Percentiles rank a stretch among this genome's conserved stretches.
Conservation (phyloP, 768 basidiomycete species). For the Xanthoconium stramineum region DNA sequence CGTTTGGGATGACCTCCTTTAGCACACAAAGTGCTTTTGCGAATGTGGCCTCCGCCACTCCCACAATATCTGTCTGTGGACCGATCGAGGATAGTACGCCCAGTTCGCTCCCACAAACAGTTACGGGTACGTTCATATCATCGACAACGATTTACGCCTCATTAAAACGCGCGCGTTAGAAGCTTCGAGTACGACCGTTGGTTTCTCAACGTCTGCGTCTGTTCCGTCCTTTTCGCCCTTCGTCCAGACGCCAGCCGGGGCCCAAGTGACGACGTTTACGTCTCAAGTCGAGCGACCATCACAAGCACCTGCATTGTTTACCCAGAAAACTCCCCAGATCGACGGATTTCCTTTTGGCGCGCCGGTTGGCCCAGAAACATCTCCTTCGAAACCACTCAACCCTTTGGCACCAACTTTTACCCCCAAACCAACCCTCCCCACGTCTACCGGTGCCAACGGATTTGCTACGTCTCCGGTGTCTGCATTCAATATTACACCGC, state of each 20-base stretch:
- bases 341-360: not conserved
- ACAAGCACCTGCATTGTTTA: not conserved
- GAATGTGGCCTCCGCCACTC: not conserved
- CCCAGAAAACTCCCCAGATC: not conserved
- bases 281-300: not conserved
- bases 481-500: not conserved
- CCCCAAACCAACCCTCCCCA: not conserved
- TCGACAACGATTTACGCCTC: not conserved
- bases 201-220: not conserved
- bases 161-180: not conserved
- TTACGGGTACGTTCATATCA: slow-evolving; percentile 13
- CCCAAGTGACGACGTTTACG: not conserved
- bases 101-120: not conserved
- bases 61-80: slow-evolving; percentile 8
- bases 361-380: slow-evolving; percentile 2
- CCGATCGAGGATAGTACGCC: not conserved
- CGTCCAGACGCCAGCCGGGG: not conserved
- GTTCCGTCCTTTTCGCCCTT: slow-evolving; percentile 1
- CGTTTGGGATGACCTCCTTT: slow-evolving; percentile 31
- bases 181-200: not conserved
- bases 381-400: slow-evolving; percentile 13
- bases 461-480: not conserved
- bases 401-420: slow-evolving; percentile 19
- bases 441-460: not conserved
- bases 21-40: slow-evolving; percentile 4